A percentile compares a stretch with the other conserved stretches of the same genome.
Conservation (phyloP, 1,284 basidiomycete genomes). For the Takashimella koratensis region DNA sequence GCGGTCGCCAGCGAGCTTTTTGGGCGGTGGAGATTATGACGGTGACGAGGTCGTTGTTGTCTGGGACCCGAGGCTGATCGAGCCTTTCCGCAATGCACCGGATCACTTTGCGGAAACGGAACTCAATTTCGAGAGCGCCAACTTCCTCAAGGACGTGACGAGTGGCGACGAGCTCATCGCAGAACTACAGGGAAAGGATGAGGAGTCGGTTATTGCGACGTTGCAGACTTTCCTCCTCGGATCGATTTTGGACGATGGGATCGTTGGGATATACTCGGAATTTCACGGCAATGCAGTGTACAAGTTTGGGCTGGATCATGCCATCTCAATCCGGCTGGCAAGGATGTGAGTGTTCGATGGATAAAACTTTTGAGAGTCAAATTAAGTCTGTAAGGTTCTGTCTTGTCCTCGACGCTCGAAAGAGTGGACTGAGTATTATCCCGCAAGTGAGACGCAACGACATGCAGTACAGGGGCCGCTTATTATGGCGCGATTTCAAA, state of each 20-base stretch:
- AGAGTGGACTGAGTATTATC: slow-evolving; percentile 32
- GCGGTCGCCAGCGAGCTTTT: slow-evolving; percentile 34
- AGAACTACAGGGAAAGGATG: slow-evolving; percentile 11
- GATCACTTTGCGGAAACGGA: slow-evolving; percentile 19
- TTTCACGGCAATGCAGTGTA: slow-evolving; percentile 37
- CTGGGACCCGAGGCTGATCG: slow-evolving; percentile 28
- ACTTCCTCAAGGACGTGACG: slow-evolving; percentile 37
- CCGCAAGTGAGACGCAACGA: slow-evolving; percentile 17
- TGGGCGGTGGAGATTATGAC: slow-evolving; percentile 45
- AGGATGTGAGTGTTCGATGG: slow-evolving; percentile 20
- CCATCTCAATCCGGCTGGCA: slow-evolving; percentile 29
- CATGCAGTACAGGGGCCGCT: slow-evolving; percentile 11
- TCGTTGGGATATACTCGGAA: slow-evolving; percentile 26
- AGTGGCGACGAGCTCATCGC: slow-evolving; percentile 29
- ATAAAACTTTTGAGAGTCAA: background rate
- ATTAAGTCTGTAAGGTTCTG: slow-evolving; percentile 22
- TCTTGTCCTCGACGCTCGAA: slow-evolving; percentile 36
- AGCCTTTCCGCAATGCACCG: slow-evolving; percentile 29
- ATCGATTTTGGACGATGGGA: slow-evolving; percentile 18
- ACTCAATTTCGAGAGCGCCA: slow-evolving; percentile 21
- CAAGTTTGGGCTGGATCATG: slow-evolving; percentile 25
- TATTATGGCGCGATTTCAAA: slow-evolving; percentile 30
- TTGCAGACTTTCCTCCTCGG: slow-evolving; percentile 32
- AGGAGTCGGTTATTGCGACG: slow-evolving; percentile 18
- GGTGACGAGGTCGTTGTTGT: slow-evolving; percentile 37